A percentile compares a stretch with the other conserved stretches of the same genome.
Evolutionary conservation across 2,329 filamentous ascomycete genomes (phyloP).

Genomic region (Fusarium citri): DNA sequence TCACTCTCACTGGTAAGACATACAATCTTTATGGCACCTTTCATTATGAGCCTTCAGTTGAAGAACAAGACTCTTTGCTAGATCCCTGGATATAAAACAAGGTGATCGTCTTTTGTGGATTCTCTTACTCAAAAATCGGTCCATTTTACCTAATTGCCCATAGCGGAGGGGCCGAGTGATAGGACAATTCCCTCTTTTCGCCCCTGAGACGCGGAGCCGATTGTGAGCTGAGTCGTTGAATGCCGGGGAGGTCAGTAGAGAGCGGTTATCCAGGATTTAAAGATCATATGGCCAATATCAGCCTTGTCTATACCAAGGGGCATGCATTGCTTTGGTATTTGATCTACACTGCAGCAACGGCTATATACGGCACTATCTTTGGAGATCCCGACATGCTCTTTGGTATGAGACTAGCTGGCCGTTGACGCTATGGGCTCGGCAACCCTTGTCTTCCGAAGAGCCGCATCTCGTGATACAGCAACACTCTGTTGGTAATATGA

Average conservation of each 20-base stretch:
- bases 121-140: slow-evolving; percentile 43
- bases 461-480: neutral
- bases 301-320: neutral
- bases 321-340: neutral
- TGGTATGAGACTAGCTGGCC: neutral
- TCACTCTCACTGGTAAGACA: fast-evolving
- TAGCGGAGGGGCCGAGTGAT: slow-evolving; percentile 34
- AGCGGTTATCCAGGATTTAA: slow-evolving; percentile 1
- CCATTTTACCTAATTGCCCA: slow-evolving; percentile 42
- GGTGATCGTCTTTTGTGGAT: slow-evolving; percentile 37
- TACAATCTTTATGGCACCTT: fast-evolving
- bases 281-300: slow-evolving; percentile 3
- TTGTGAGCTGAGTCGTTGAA: neutral
- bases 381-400: too few species aligned
- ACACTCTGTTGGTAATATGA: slow-evolving; percentile 1
- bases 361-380: neutral
- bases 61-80: neutral
- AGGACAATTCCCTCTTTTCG: slow-evolving; percentile 14
- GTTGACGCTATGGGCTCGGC: neutral
- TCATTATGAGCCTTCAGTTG: neutral
- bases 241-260: neutral
- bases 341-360: neutral
- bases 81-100: slow-evolving; percentile 1
- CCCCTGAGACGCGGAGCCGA: slow-evolving; percentile 9
- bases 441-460: neutral